These are phyloP conservation scores for Juncus inflexus DNA, from an alignment of 176 grass and related monocot genomes.

Conservation along the genomic window DNA sequence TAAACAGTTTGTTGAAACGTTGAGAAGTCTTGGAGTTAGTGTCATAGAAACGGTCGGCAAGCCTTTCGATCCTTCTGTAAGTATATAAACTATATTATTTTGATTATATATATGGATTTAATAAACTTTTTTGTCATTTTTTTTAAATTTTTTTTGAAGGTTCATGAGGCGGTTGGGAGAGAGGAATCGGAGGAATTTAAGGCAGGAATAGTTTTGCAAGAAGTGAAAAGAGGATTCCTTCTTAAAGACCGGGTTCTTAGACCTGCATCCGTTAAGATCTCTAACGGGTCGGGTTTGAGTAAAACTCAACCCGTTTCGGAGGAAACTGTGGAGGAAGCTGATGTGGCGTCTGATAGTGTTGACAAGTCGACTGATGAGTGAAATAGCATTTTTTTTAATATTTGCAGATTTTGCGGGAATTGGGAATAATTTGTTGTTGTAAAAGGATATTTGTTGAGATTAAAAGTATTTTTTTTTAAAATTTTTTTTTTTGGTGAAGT, in stretches of 20 bases:
- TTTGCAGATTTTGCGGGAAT: no score
- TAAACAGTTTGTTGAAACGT: constrained; percentile 85
- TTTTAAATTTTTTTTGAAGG: constrained; percentile 30
- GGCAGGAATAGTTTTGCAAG: constrained; percentile 61
- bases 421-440: no score
- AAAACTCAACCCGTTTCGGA: constrained; percentile 17
- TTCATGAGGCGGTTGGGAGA: constrained; percentile 75
- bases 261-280: constrained; percentile 76
- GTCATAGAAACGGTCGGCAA: constrained; percentile 89
- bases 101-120: neutral
- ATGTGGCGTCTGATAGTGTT: constrained; percentile 32
- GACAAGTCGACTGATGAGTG: no score
- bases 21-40: constrained; percentile 80
- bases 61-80: constrained; percentile 92
- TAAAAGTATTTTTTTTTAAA: no score
- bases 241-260: constrained; percentile 57
- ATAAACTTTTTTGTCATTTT: neutral
- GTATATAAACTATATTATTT: neutral
- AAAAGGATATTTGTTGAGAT: no score
- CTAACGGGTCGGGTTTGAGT: constrained; percentile 39
- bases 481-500: no score
- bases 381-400: no score
- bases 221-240: constrained; percentile 60
- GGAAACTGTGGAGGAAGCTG: constrained; percentile 23
- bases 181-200: constrained; percentile 75